Base-by-base conservation (phyloP, 2,329 filamentous ascomycete species). In the Fragosphaeria purpurea region DNA sequence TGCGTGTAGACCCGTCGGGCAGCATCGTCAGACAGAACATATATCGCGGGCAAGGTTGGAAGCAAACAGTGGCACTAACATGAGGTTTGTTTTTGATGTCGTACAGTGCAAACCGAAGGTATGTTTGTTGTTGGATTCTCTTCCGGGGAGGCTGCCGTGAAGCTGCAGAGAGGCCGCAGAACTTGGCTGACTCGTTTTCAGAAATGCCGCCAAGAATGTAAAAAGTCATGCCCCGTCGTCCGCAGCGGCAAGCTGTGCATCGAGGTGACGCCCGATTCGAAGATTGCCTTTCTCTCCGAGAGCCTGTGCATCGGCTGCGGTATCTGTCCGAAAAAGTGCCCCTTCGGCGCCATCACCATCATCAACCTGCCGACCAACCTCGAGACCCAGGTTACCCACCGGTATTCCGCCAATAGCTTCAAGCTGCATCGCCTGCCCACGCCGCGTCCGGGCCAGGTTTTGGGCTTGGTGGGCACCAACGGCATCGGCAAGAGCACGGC, bases 401-500 rank as follows among this genome's bases (percentile, higher is more conserved):
- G 93, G 66, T 98, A 98, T 76, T 95, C 91, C 50, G 91, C 93
- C 68, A 98, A 98, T 79, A 96, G 90, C 74, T 98, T 98, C 82
- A 98, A 98, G 79, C 82, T 98, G 59, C 93, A 98, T 71, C 84
- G 94, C 61, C 78, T 97, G 64, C 93, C 94, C 52, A 96, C 91
- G 80, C 93, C 93, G 41, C 84, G 93, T 54, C 91, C 93, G 35
- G 93, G 93, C 56, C 88, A 97, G 66, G 94, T 98, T 34, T 73
- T 98, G 52, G 93, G 93, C 75, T 79, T 98, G 48, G 94, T 98
- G 43, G 94, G 93, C 68, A 97, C 93, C 62, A 98, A 98, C 82
- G 93, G 94, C 88, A 98, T 97, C 63, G 93, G 93, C 71, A 98
- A 98, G 82, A 96, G 89, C 74, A 98, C 93, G n/a, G 94, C 93